Evolutionary conservation across 257 asterid species (phyloP).

Genomic region (Solanum bulbocastanum): DNA sequence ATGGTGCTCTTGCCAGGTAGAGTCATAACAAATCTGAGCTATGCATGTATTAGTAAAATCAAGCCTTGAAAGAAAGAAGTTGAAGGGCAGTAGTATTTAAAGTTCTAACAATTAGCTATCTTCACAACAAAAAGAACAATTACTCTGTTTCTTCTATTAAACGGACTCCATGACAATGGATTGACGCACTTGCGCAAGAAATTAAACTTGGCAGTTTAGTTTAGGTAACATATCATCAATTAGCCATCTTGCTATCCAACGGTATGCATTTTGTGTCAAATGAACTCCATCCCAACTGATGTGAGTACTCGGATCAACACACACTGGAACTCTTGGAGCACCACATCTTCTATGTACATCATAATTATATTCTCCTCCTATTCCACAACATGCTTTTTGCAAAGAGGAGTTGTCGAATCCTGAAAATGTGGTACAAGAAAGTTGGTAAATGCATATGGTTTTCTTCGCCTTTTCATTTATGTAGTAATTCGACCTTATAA

Average conservation of each 20-base stretch:
- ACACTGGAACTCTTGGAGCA: neutral
- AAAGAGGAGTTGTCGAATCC: neutral
- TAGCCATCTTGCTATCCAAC: neutral
- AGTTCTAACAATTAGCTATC: no score
- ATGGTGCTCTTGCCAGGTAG: neutral
- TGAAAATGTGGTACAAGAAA: neutral
- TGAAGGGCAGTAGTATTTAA: no score
- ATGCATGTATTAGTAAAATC: neutral
- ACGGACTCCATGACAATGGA: no score
- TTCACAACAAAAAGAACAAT: neutral
- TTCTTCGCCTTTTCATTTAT: neutral
- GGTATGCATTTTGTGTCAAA: conserved; percentile 13
- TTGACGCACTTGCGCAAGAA: neutral
- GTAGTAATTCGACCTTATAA: neutral
- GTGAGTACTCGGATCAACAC: neutral
- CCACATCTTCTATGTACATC: neutral
- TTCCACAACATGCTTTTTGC: conserved; percentile 18
- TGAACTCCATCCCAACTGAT: conserved; percentile 24
- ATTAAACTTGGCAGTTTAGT: neutral
- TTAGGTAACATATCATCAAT: neutral
- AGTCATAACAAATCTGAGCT: neutral
- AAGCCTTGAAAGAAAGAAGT: no score
- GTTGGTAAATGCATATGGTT: neutral
- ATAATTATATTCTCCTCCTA: conserved; percentile 12
- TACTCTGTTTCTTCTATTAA: neutral